Evolutionary conservation across 148 eudicot genomes (phyloP).

Genomic region (Amaranthus cruentus): DNA sequence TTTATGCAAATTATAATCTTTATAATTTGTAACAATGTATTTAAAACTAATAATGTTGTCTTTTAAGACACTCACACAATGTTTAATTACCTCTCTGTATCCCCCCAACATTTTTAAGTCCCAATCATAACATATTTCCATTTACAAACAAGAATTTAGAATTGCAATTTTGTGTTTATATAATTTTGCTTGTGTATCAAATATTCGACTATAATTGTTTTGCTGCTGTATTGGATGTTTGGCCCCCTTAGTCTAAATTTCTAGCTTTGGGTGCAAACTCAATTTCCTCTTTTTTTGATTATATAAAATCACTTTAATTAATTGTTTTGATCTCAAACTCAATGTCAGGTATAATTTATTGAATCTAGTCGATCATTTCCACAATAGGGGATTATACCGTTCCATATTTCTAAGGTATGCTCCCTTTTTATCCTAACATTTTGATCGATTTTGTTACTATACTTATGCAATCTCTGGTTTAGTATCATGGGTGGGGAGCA

Average conservation of each 20-base stretch:
- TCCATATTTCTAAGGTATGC: conserved; percentile 66
- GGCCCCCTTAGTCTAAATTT: too few species aligned
- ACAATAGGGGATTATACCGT: conserved; percentile 77
- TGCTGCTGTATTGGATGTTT: too few species aligned
- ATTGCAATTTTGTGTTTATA: too few species aligned
- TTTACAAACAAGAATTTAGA: too few species aligned
- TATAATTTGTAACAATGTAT: too few species aligned
- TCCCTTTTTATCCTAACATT: conserved; percentile 3
- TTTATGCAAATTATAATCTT: too few species aligned
- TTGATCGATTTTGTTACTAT: not conserved
- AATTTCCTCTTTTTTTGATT: not conserved
- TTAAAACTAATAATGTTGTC: too few species aligned
- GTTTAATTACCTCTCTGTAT: too few species aligned
- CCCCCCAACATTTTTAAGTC: too few species aligned
- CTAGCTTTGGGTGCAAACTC: not conserved
- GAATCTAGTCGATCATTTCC: conserved; percentile 78
- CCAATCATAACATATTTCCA: too few species aligned
- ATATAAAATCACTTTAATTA: not conserved
- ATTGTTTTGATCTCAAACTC: conserved; percentile 16
- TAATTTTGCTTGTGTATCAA: not conserved
- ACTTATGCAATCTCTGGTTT: conserved; percentile 21
- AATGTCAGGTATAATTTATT: conserved; percentile 74
- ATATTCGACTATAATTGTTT: not conserved
- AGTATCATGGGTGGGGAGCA: conserved; percentile 97
- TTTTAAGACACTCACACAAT: too few species aligned